Evolutionary conservation across 2,329 filamentous ascomycete genomes (phyloP).

Genomic region (Neonectria neomacrospora): DNA sequence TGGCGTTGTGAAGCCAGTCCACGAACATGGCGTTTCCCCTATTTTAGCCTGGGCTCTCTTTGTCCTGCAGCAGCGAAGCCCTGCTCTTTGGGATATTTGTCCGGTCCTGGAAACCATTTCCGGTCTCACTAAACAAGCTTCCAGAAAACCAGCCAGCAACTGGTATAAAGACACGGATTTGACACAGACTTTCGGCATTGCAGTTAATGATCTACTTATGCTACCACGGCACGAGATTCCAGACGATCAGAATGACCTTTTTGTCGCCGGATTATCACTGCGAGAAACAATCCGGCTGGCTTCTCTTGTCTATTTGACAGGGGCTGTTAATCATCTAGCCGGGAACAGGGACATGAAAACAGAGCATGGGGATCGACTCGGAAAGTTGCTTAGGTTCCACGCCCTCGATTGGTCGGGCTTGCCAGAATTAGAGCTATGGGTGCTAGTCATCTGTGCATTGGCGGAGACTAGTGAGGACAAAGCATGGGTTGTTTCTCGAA

Average conservation of each 20-base stretch:
- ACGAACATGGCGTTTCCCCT: not conserved
- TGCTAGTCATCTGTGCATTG: not conserved
- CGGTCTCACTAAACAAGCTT: not conserved
- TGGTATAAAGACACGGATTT: not conserved
- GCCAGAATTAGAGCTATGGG: not conserved
- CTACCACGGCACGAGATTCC: not conserved
- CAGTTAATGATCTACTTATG: not conserved
- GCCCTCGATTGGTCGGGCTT: not conserved
- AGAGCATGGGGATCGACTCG: not conserved
- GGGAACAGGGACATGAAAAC: not conserved
- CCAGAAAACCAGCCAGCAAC: not conserved
- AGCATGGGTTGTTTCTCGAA: not conserved
- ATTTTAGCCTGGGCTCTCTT: not conserved
- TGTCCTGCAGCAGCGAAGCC: not conserved
- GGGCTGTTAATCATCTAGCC: not conserved
- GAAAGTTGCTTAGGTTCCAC: not conserved
- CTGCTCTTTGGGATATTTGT: not conserved
- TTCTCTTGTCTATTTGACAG: not conserved
- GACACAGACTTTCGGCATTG: not conserved
- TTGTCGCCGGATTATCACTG: not conserved
- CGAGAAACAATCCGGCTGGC: not conserved
- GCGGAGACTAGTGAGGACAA: not conserved
- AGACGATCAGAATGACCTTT: not conserved
- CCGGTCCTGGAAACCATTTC: not conserved
- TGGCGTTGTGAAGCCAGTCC: not conserved